Conservation (phyloP, 176 grass and related monocot species). For the Tillandsia leiboldiana region DNA sequence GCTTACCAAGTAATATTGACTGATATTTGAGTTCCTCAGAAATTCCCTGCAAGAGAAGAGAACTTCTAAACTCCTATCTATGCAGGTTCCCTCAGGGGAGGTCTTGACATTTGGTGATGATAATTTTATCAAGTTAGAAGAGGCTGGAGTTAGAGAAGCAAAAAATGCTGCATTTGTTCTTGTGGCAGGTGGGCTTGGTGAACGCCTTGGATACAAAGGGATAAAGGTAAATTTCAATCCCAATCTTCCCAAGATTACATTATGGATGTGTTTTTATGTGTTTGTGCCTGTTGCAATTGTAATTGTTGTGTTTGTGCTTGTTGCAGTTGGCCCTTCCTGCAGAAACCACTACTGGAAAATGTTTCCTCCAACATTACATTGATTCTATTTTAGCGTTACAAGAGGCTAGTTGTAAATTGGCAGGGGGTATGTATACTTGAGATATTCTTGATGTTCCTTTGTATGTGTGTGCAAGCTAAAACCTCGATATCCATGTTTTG, state of each 20-base stretch:
- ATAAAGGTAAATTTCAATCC: constrained; percentile 53
- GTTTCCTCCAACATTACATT: constrained; percentile 89
- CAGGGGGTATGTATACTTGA: constrained; percentile 32
- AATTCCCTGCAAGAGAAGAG: neutral
- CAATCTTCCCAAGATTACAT: neutral
- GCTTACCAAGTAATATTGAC: no score
- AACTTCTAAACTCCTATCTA: neutral
- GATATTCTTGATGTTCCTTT: constrained; percentile 5
- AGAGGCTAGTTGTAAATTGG: constrained; percentile 58
- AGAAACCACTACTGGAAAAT: constrained; percentile 79
- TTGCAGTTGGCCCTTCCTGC: constrained; percentile 76
- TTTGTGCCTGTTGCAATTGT: constrained; percentile 33
- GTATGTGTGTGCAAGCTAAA: neutral
- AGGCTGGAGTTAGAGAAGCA: constrained; percentile 70
- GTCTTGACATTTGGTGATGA: constrained; percentile 71
- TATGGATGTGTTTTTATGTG: neutral
- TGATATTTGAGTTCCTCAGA: no score
- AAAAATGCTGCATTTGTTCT: constrained; percentile 81
- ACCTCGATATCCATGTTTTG: neutral
- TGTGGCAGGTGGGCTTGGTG: constrained; percentile 94
- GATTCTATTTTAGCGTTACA: constrained; percentile 87
- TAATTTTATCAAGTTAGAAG: constrained; percentile 66
- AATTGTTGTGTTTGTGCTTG: neutral
- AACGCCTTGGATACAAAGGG: constrained; percentile 94
- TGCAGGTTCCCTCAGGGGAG: constrained; percentile 85